Evolutionary conservation across 1,139 yeast species (phyloP).

Genomic region (Kurtzmaniella quercitrusa): DNA sequence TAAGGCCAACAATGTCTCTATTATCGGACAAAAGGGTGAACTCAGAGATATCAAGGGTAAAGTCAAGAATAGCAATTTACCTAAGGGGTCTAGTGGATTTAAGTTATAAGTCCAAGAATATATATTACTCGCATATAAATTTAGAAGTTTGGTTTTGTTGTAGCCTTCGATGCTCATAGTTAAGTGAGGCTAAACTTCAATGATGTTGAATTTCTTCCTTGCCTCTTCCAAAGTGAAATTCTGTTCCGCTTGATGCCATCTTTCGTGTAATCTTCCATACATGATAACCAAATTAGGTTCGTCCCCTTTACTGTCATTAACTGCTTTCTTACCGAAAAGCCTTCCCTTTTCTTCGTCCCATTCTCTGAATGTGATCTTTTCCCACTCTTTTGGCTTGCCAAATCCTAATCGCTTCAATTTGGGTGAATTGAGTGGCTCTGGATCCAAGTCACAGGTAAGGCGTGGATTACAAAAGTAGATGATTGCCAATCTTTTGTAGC

Average conservation of each 20-base stretch:
- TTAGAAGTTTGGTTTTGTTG: not conserved
- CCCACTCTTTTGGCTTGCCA: conserved; percentile 32
- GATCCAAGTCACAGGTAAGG: conserved; percentile 28
- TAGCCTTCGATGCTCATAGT: too few species aligned
- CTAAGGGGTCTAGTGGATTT: conserved; percentile 20
- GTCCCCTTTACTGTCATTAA: conserved; percentile 28
- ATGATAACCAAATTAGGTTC: conserved; percentile 33
- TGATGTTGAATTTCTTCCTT: conserved; percentile 13
- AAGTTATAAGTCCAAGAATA: conserved; percentile 8
- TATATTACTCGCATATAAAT: not conserved
- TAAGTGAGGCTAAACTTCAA: conserved; percentile 8
- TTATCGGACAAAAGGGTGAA: conserved; percentile 75
- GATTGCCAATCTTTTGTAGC: conserved; percentile 19
- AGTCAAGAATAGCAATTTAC: conserved; percentile 35
- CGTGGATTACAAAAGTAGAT: conserved; percentile 27
- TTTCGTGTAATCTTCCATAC: conserved; percentile 37
- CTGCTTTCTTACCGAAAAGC: conserved; percentile 31
- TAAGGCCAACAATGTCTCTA: conserved; percentile 72
- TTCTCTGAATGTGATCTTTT: conserved; percentile 23
- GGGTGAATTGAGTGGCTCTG: conserved; percentile 35
- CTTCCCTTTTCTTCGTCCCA: conserved; percentile 42
- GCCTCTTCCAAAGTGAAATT: conserved; percentile 16
- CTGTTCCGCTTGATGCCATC: conserved; percentile 33
- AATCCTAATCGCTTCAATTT: conserved; percentile 27
- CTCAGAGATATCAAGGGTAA: conserved; percentile 73